Base-by-base conservation (phyloP, 306 rosid genomes). In the Amphicarpaea edgeworthii region DNA sequence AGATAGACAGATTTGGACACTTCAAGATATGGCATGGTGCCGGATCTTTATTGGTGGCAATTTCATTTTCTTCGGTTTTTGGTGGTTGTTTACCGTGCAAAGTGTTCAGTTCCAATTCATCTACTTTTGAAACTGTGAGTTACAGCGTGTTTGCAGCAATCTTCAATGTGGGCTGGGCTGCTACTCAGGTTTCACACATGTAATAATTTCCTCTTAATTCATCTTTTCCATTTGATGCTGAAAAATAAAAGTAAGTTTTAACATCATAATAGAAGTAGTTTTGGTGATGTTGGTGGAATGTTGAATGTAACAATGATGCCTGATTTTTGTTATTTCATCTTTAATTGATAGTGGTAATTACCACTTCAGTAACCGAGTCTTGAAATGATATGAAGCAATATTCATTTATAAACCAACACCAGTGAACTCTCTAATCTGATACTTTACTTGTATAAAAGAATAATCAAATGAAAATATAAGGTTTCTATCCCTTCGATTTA, bases 1-100 rank as follows among this genome's bases (percentile, higher is more conserved):
- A 95, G 98, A 95, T 95, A 83, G 98, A 95, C 83, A 83, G 96
- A 70, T 95, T 92, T 78, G 98, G 98, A 68, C 93, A 84, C 88
- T 92, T 95, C 91, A 92, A 95, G 84, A 79, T 92, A 85, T 95
- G 98, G 97, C 98, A 95, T 84, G 97, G 83, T 61, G 97, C 93
- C n/a, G 98, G 98, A 79, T 94, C 98, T 73, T 12, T 85, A 53
- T 83, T 94, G 90, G 98, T 94, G 75, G 96, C 98, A n/a, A 76
- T 89, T 77, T 94, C 98, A 54, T 94, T 94, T 90, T 94, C 98
- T 82, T 94, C 98, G 3, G 96, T 92, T 66, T 94, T 94, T 86
- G 98, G 98, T 15, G 89, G 87, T 75, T 94, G 98, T 85, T 60
- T 94, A 10, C 97, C 97, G 1, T 94, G 98, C 79, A 87, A 50